Evolutionary conservation across 768 basidiomycete species (phyloP).

Genomic region (Hypsizygus marmoreus): DNA sequence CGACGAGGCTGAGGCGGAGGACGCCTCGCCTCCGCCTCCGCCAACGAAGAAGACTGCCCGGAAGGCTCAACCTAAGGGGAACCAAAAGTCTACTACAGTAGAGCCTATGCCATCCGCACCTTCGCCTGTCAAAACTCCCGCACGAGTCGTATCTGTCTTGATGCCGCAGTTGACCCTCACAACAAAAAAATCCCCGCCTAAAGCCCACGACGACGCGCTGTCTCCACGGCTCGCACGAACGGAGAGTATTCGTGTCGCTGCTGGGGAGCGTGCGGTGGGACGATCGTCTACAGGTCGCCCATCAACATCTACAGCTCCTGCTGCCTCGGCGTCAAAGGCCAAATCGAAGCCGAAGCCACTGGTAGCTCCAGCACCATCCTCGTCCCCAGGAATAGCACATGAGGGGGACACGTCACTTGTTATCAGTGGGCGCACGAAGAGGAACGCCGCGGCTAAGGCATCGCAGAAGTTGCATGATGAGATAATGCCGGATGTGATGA

Average conservation of each 20-base stretch:
- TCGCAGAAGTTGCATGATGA: constrained; percentile 56
- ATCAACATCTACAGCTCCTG: constrained; percentile 6
- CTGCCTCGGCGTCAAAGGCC: constrained; percentile 7
- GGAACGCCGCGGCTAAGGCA: constrained; percentile 48
- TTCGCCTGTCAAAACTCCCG: constrained; percentile 15
- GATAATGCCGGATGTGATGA: constrained; percentile 79
- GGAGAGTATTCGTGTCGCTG: constrained; percentile 30
- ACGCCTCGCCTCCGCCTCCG: neutral
- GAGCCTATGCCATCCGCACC: constrained; percentile 1
- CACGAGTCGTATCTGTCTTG: constrained; percentile 19
- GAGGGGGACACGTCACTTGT: constrained; percentile 10
- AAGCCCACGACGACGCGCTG: neutral
- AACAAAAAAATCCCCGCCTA: constrained; percentile 11
- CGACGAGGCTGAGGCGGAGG: constrained; percentile 9
- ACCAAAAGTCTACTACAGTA: neutral
- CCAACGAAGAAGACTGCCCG: neutral
- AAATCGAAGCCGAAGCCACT: constrained; percentile 13
- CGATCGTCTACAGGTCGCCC: constrained; percentile 11
- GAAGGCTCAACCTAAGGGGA: neutral
- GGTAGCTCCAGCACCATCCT: constrained; percentile 11
- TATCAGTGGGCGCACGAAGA: constrained; percentile 24
- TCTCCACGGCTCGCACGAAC: constrained; percentile 12
- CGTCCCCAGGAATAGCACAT: constrained; percentile 12
- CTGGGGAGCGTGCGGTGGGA: constrained; percentile 26
- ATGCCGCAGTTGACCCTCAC: constrained; percentile 16